Evolutionary conservation across 2,329 filamentous ascomycete genomes (phyloP), one percentile per base, ranked within the genome.

Genomic region (Nothopassalora personata): DNA sequence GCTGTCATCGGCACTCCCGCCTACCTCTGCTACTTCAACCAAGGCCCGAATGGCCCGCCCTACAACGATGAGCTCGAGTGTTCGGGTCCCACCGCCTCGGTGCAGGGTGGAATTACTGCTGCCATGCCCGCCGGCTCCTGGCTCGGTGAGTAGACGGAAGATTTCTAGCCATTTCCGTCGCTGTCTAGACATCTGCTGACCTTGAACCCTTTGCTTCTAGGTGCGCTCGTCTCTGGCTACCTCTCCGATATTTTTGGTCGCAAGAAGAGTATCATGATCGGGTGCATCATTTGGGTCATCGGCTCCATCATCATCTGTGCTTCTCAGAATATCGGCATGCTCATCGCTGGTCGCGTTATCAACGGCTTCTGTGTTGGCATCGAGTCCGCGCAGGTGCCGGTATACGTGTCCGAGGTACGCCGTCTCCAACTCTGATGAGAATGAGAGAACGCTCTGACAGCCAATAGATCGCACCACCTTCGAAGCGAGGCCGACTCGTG

Each of bases 311-410:
- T 90, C 57, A 82, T 86, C 68, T 83, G 81, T 56, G 82, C 85
- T 1, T 73, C 86, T 1, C 80, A 86, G 66, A 84, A 85, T 67
- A 81, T 90, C 34, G 80, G 75, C 33, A 89, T 90, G 86, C 79
- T 91, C 19, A 82, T 88, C 56, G 81, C 80, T 3, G 88, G 87
- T 1, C 83, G 88, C 61, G 75, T 86, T 59, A 82, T 91, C 71
- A 86, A 87, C 62, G 88, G 88, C 46, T 67, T 90, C 64, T 85
- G 84, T 57, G 86, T 91, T 57, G 88, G 88, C 63, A 89, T 91
- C 64, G 84, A 84, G 62, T 86, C 83, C 39, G 83, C 84, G 4
- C 84, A 89, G 66, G 86, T 86, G 4, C 84, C 85, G 6, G 84
- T 88, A 19, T 60, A 59, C 86, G 51, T 51, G 15, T 51, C 49